These are phyloP conservation scores for Stachybotrys chartarum DNA, from an alignment of 2,329 filamentous ascomycete genomes.

Conservation along the genomic window DNA sequence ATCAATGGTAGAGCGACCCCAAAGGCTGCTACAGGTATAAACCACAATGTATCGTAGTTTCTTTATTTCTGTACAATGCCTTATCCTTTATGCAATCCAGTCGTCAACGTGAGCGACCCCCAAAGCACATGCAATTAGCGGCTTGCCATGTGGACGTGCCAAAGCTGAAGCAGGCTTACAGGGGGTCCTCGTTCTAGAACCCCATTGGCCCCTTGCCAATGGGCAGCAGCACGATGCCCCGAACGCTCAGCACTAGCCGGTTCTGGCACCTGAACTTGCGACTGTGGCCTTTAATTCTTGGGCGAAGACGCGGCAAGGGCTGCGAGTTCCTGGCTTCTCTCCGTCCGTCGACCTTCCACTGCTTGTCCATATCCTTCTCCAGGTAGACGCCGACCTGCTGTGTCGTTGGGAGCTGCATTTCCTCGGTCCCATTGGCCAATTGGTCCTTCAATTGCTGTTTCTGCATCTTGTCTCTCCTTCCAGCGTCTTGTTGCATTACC, in stretches of 20 bases:
- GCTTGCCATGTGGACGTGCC: no score
- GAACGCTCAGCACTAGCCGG: not conserved
- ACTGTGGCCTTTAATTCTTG: conserved; percentile 24
- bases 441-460: not conserved
- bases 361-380: no score
- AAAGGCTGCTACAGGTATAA: no score
- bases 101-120: no score
- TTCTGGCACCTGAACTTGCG: conserved; percentile 17
- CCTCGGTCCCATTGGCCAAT: not conserved
- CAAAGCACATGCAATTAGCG: no score
- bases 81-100: no score
- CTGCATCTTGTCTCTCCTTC: not conserved
- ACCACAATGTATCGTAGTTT: no score
- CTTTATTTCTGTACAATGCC: no score
- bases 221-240: not conserved
- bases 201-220: not conserved
- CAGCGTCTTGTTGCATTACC: not conserved
- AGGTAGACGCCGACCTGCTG: not conserved
- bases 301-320: not conserved
- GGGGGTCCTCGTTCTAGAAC: not conserved
- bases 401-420: not conserved
- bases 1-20: no score
- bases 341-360: no score
- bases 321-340: no score
- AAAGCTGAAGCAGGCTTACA: not conserved